Evolutionary conservation across 2,329 filamentous ascomycete genomes (phyloP).

Genomic region (Stemphylium lycopersici): DNA sequence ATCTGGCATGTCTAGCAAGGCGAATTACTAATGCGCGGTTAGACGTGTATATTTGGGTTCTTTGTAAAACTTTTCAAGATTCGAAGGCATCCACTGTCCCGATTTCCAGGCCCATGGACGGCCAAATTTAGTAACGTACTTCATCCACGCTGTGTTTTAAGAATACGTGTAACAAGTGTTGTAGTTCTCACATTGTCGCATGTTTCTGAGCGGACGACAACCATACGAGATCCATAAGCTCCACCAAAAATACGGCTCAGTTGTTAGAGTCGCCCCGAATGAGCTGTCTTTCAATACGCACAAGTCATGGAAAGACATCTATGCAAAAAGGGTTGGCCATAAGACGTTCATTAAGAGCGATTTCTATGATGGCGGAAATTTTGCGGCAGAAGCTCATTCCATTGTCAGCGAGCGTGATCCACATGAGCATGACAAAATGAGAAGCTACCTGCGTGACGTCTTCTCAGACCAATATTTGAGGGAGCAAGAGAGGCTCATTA

Average conservation of each 20-base stretch:
- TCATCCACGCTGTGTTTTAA: neutral
- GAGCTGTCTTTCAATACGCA: slow-evolving; percentile 45
- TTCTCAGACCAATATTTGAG: slow-evolving; percentile 46
- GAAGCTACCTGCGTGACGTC: slow-evolving; percentile 34
- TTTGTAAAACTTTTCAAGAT: too few relatives aligned
- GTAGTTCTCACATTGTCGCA: neutral
- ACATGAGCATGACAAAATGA: slow-evolving; percentile 25
- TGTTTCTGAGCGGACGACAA: neutral
- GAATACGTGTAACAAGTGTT: too few relatives aligned
- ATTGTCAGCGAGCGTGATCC: slow-evolving; percentile 30
- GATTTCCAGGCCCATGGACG: neutral
- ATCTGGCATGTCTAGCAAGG: neutral
- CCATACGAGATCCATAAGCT: neutral
- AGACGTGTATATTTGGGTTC: too few relatives aligned
- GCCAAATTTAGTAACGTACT: neutral
- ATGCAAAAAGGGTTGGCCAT: slow-evolving; percentile 31
- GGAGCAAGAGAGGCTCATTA: slow-evolving; percentile 45
- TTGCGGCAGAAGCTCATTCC: slow-evolving; percentile 2
- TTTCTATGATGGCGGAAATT: slow-evolving; percentile 35
- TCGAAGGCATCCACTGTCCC: neutral
- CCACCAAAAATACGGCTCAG: slow-evolving; percentile 26
- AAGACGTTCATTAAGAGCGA: slow-evolving; percentile 33
- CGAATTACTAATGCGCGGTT: neutral
- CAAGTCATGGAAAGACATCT: slow-evolving; percentile 48
- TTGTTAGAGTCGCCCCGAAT: slow-evolving; percentile 47